Conservation (phyloP, 2,329 filamentous ascomycete species). For the Magnaporthiopsis incrustans region DNA sequence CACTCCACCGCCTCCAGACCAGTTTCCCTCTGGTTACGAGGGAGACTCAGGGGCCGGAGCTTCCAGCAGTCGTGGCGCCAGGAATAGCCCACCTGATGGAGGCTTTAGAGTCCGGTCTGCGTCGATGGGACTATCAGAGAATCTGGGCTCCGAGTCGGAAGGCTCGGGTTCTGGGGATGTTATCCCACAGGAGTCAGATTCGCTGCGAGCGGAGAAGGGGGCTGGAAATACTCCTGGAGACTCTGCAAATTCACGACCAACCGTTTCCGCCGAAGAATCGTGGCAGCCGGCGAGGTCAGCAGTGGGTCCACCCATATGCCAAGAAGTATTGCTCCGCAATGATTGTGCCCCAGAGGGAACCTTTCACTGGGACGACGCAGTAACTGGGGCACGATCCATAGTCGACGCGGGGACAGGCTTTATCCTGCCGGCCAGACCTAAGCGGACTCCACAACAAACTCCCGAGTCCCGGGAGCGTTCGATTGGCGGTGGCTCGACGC, state of each 20-base stretch:
- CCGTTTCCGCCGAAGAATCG: no score
- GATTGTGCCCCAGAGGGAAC: constrained; percentile 11
- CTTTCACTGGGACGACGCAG: constrained; percentile 53
- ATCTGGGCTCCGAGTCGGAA: background rate
- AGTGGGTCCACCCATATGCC: background rate
- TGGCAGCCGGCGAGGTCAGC: background rate
- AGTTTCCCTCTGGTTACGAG: background rate
- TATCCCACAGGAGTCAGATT: background rate
- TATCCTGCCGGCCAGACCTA: constrained; percentile 13
- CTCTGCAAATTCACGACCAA: no score
- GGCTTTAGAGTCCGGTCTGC: background rate
- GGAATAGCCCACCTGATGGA: background rate
- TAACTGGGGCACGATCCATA: constrained; percentile 40
- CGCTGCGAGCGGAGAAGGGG: background rate
- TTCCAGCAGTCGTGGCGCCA: background rate
- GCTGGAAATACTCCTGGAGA: background rate
- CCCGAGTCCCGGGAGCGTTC: background rate
- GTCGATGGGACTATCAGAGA: background rate
- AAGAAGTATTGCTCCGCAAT: background rate
- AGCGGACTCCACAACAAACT: background rate
- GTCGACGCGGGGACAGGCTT: constrained; percentile 52
- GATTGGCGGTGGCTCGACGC: background rate
- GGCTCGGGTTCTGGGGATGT: background rate
- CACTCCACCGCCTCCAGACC: constrained; percentile 17
- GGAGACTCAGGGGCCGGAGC: background rate